Conservation (phyloP, 1,139 yeast species). For the Eremothecium gossypii region DNA sequence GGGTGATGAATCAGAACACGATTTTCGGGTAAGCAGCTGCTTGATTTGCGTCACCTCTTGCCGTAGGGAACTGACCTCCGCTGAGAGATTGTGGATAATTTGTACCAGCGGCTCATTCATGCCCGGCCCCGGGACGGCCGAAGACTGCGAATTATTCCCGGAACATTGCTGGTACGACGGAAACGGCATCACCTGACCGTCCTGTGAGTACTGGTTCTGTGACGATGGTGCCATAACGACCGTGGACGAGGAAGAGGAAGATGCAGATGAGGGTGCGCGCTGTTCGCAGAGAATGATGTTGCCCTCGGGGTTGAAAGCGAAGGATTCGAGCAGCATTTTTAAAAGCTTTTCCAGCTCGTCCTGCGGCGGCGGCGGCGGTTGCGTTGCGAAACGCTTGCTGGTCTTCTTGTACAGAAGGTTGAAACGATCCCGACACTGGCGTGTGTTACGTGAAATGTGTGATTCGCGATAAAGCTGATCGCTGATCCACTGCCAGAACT, state of each 20-base stretch:
- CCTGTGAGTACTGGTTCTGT: background rate
- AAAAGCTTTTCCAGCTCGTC: constrained; percentile 1
- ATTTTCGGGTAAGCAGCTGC: background rate
- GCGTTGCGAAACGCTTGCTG: background rate
- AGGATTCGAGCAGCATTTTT: background rate
- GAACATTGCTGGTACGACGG: background rate
- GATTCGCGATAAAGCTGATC: constrained; percentile 1
- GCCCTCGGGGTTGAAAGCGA: constrained; percentile 3
- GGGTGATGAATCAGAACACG: background rate
- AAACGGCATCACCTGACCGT: background rate
- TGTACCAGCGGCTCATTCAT: background rate
- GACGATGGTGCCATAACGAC: background rate
- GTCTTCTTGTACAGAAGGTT: constrained; percentile 4
- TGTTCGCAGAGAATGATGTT: constrained; percentile 1
- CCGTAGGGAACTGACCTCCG: background rate
- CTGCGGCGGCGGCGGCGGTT: constrained; percentile 1
- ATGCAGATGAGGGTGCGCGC: background rate
- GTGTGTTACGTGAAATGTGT: constrained; percentile 4
- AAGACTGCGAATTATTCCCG: too few relatives aligned
- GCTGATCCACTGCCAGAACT: constrained; percentile 5
- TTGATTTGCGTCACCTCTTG: constrained; percentile 1
- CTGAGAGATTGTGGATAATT: background rate
- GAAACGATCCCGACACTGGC: constrained; percentile 6
- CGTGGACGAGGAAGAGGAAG: background rate
- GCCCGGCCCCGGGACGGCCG: too few relatives aligned